Base-by-base conservation (phyloP, 2,329 filamentous ascomycete genomes). In the Hypoxylon sp. region DNA sequence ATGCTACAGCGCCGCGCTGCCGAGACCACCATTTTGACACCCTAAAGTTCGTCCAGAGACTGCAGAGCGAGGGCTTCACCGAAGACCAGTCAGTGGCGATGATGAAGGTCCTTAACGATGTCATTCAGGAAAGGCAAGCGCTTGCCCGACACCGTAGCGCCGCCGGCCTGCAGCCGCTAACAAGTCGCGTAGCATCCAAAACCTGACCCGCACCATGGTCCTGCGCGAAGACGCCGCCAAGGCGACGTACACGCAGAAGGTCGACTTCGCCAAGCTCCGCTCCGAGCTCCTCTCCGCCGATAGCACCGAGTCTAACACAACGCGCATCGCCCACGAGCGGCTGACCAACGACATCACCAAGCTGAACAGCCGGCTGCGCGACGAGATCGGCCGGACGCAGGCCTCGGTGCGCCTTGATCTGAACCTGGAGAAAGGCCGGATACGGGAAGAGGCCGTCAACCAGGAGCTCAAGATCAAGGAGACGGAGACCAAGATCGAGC, bases 391-490 rank as follows among this genome's bases (percentile, higher is more conserved):
- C 56, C 85, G 95, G 38, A 98, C 95, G 2, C 94, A 98, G 77
- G 94, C 94, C 4, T 94, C 90, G 61, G 93, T 98, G 31, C 84
- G 94, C 58, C 79, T 99, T 41, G 95, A 99, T 75, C 79, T 99
- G 60, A 99, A 98, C 75, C 79, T 99, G 41, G 95, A 99, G 73
- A 99, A 99, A 79, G 95, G 95, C 11, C 85, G 95, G 62, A 99
- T 98, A 67, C 83, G 95, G 61, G 95, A 99, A 77, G 95, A 99
- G 80, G 92, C 93, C 15, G 96, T 97, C 66, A 89, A 90, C 55
- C 95, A 98, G 78, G 95, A 99, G 76, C 86, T 99, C 77, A 96
- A 97, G 80, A 92, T 99, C 70, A 97, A 97, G 80, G 95, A 99
- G 83, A 98, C 95, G 10, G 95, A 99, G 79, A 97, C 93, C 55